Conservation (phyloP, 345 rosid species). For the Passiflora organensis region DNA sequence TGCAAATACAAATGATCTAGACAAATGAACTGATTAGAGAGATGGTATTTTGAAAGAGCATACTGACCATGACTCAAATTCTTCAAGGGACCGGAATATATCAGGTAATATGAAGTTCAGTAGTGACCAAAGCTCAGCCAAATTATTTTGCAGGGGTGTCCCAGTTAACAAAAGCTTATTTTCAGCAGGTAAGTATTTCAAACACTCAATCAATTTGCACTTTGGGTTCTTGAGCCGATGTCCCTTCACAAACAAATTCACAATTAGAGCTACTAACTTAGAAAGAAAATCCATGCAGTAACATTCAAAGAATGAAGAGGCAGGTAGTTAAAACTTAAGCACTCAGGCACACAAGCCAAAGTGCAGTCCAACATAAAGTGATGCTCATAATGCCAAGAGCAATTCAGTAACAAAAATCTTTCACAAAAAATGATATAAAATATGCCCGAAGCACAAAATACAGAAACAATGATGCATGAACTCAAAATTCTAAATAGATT, state of each 20-base stretch:
- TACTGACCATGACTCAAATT: slow-evolving; percentile 88
- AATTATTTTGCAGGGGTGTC: slow-evolving; percentile 91
- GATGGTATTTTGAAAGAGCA: background rate
- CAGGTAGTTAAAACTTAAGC: too few relatives aligned
- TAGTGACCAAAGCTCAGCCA: slow-evolving; percentile 97
- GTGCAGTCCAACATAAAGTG: too few relatives aligned
- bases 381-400: too few relatives aligned
- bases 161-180: slow-evolving; percentile 93
- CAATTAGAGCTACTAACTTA: background rate
- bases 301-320: background rate
- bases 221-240: slow-evolving; percentile 86
- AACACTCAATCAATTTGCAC: slow-evolving; percentile 72
- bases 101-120: slow-evolving; percentile 91
- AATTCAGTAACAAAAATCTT: too few relatives aligned
- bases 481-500: too few relatives aligned
- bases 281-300: background rate
- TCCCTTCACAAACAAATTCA: slow-evolving; percentile 45
- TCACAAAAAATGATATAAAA: too few relatives aligned
- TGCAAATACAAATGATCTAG: slow-evolving; percentile 2
- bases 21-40: background rate
- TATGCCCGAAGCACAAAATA: too few relatives aligned
- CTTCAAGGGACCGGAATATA: slow-evolving; percentile 84
- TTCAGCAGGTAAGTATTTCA: slow-evolving; percentile 44
- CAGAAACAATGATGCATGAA: too few relatives aligned
- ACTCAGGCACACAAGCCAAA: too few relatives aligned